phyloP scores from a whole-genome alignment of 2,329 filamentous ascomycete genomes.

The Diplodia seriata region DNA sequence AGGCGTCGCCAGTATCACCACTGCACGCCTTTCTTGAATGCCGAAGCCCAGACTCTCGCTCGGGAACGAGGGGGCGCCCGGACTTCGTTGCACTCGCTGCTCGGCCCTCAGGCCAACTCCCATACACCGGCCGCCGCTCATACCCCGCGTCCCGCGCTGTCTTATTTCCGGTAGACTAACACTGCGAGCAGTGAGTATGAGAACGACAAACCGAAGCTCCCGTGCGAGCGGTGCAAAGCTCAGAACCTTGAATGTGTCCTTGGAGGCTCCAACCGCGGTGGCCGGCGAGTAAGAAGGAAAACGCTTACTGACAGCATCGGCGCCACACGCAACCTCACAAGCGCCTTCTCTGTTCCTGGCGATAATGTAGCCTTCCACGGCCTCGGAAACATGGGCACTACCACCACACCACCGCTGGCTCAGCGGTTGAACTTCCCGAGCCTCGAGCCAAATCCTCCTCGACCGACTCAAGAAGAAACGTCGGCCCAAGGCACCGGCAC shows the following conservation, averaged over 20 bases:
- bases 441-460: slow-evolving; percentile 21
- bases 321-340: slow-evolving; percentile 37
- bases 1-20: slow-evolving; percentile 21
- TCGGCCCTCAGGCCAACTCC: background rate
- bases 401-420: slow-evolving; percentile 32
- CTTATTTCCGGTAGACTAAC: background rate
- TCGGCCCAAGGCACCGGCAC: slow-evolving; percentile 9
- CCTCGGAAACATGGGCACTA: slow-evolving; percentile 47
- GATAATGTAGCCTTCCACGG: slow-evolving; percentile 46
- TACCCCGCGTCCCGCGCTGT: background rate
- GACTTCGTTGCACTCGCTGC: slow-evolving; percentile 9
- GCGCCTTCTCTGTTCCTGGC: slow-evolving; percentile 33
- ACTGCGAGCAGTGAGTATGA: slow-evolving; percentile 44
- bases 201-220: slow-evolving; percentile 55
- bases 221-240: slow-evolving; percentile 64
- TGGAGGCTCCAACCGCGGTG: slow-evolving; percentile 65
- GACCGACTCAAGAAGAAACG: slow-evolving; percentile 11
- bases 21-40: background rate
- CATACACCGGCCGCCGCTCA: background rate
- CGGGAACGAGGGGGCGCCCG: background rate
- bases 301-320: slow-evolving; percentile 42
- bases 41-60: slow-evolving; percentile 4
- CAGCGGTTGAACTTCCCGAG: slow-evolving; percentile 25
- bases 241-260: slow-evolving; percentile 66
- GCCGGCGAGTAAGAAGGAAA: slow-evolving; percentile 61